Evolutionary conservation across 345 rosid species (phyloP).

Genomic region (Heritiera littoralis): DNA sequence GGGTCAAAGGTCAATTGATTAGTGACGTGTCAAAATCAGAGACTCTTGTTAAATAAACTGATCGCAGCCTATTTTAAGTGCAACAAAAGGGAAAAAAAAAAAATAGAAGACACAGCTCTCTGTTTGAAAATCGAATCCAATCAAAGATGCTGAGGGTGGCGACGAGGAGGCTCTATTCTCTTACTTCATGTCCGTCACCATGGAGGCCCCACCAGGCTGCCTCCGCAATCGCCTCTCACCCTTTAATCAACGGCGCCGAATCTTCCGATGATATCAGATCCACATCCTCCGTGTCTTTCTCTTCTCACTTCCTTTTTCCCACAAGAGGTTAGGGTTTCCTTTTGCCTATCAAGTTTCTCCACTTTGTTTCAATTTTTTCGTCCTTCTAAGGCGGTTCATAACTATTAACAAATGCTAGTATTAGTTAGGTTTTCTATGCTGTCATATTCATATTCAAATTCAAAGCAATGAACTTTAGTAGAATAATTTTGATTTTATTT

Average conservation of each 20-base stretch:
- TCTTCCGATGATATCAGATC: slow-evolving; percentile 38
- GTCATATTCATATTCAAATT: neutral
- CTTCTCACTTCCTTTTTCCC: slow-evolving; percentile 36
- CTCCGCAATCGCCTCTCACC: slow-evolving; percentile 21
- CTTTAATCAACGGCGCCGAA: slow-evolving; percentile 30
- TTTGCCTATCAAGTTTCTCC: neutral
- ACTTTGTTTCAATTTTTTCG: neutral
- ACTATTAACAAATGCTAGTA: no score
- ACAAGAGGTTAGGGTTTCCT: slow-evolving; percentile 47
- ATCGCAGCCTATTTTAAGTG: no score
- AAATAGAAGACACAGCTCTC: neutral
- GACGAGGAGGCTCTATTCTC: slow-evolving; percentile 47
- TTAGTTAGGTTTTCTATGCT: neutral
- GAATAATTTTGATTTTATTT: neutral
- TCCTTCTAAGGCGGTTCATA: neutral
- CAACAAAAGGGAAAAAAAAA: no score
- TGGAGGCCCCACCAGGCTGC: slow-evolving; percentile 40
- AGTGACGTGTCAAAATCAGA: no score
- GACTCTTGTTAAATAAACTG: no score
- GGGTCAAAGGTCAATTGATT: no score
- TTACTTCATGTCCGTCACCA: slow-evolving; percentile 32
- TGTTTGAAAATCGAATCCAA: neutral
- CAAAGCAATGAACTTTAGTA: neutral
- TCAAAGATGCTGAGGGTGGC: slow-evolving; percentile 50
- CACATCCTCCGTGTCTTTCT: neutral